These are phyloP conservation scores for Cyclotella cryptica DNA, from an alignment of 108 stramenopile genomes.

Conservation along the genomic window DNA sequence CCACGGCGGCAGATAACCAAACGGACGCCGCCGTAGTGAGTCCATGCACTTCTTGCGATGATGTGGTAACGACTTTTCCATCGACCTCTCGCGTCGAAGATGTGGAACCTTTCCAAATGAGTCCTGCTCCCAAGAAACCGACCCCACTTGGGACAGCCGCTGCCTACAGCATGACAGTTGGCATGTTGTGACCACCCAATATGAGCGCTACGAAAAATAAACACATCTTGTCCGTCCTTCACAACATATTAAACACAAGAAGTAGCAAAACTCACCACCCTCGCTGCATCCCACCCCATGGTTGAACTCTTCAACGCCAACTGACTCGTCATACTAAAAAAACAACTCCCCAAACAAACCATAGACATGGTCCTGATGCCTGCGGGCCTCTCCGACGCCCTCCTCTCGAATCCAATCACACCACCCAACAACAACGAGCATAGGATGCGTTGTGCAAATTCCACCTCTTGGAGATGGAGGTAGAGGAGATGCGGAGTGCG, in stretches of 20 bases:
- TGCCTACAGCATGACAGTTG: neutral
- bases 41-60: constrained; percentile 52
- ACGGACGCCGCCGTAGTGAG: constrained; percentile 71
- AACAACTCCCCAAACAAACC: constrained; percentile 64
- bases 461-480: constrained; percentile 47
- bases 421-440: constrained; percentile 37
- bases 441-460: constrained; percentile 47
- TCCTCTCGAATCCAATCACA: constrained; percentile 56
- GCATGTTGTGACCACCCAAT: too few species aligned
- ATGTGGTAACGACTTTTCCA: constrained; percentile 18
- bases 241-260: neutral
- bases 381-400: constrained; percentile 62
- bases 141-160: constrained; percentile 71
- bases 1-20: constrained; percentile 67
- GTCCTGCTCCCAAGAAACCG: constrained; percentile 70
- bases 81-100: neutral
- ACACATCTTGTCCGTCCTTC: too few species aligned
- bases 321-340: constrained; percentile 64
- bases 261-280: constrained; percentile 40
- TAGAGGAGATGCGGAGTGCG: constrained; percentile 32
- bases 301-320: constrained; percentile 61
- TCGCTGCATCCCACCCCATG: constrained; percentile 56
- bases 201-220: too few species aligned
- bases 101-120: constrained; percentile 50
- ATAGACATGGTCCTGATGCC: constrained; percentile 70